Base-by-base conservation (phyloP, 2,329 filamentous ascomycete species). In the Trichoderma afroharzianum region DNA sequence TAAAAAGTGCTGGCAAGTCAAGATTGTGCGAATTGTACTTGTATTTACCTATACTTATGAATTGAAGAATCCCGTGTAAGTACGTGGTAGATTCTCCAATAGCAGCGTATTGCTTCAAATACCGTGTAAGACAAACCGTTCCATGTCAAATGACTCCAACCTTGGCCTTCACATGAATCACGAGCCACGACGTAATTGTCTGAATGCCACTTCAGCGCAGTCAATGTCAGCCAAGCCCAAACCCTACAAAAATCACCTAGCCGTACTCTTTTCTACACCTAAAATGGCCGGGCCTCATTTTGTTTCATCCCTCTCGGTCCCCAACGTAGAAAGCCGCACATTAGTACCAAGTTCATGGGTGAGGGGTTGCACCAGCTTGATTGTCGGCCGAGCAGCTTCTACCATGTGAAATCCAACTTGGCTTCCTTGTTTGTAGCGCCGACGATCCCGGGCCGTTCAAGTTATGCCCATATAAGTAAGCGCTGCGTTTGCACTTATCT, bases 351-450 rank as follows among this genome's bases (percentile, higher is more conserved):
- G n/a, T 26, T 33, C 12, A 47, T 36, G 15, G 9, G 26, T 69
- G 67, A 59, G 53, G 64, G 64, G 64, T 18, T 55, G 24, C 24
- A 0, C 18, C 24, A 12, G 21, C 24, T 14, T 53, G 3, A 18
- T n/a, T 24, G 26, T 32, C 26, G 53, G 50, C 64, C 64, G 53
- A 55, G 36, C 18, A 21, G 8, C 21, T 62, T 62, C 36, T 61
- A 21, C 67, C 63, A 69, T 69, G 67, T 69, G 67, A 69, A 69
- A 39, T 24, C 1, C 15, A 18, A 14, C 64, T 61, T 53, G 57
- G 39, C 39, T 21, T 14, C 18, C 8, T 21, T 15, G 7, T 15
- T 32, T 26, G 55, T 21, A 50, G 21, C 36, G 57, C 55, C 36
- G 57, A 68, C 36, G 15, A 62, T 61, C 39, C 67, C 28, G 18